Percentiles rank a stretch among this genome's conserved stretches.
Conservation (phyloP, 306 rosid species). For the Sesbania bispinosa region DNA sequence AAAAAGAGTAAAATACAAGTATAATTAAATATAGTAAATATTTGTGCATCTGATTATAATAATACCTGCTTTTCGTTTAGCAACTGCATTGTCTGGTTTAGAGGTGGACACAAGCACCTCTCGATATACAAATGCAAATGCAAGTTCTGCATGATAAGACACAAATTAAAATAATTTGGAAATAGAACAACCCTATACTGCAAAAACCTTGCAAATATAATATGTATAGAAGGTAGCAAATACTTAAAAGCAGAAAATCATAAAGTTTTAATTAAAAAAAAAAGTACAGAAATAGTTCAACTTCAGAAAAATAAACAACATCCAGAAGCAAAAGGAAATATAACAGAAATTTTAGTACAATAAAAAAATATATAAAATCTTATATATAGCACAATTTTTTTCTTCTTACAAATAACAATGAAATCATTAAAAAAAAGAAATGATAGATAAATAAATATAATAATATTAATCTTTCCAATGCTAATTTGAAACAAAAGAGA, state of each 20-base stretch:
- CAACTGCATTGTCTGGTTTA: slow-evolving; percentile 39
- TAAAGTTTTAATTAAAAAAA: background rate
- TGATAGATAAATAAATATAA: background rate
- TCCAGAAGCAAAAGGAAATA: slow-evolving; percentile 3
- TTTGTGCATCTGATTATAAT: background rate
- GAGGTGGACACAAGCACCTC: slow-evolving; percentile 47
- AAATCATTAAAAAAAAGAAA: background rate
- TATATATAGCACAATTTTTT: background rate
- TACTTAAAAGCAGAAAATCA: slow-evolving; percentile 6
- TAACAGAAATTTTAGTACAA: background rate
- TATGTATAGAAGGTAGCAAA: background rate
- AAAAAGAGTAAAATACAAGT: slow-evolving; percentile 7
- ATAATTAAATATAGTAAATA: background rate
- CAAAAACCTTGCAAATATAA: slow-evolving; percentile 14
- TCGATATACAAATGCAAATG: slow-evolving; percentile 85
- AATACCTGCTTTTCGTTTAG: slow-evolving; percentile 87
- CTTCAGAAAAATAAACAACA: slow-evolving; percentile 14
- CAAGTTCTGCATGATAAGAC: slow-evolving; percentile 44
- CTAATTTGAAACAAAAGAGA: background rate
- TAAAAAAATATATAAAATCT: background rate
- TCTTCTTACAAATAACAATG: slow-evolving; percentile 14
- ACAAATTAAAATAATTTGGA: slow-evolving; percentile 16
- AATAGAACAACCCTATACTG: background rate
- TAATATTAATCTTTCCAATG: background rate
- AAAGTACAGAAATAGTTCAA: background rate